Evolutionary conservation across 2,329 filamentous ascomycete species (phyloP).

Genomic region (Bipolaris oryzae): DNA sequence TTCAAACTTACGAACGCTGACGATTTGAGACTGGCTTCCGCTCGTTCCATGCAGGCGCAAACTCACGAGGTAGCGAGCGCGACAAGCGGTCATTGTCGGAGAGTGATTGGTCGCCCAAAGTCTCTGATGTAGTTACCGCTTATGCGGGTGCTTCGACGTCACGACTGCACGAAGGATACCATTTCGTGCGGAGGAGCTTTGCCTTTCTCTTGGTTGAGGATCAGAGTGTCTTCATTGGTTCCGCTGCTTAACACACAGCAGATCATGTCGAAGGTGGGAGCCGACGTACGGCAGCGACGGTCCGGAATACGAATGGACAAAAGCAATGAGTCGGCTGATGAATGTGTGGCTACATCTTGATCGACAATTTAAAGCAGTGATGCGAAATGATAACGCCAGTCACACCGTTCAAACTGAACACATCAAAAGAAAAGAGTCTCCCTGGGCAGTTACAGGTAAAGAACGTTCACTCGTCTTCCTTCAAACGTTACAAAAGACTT

Average conservation of each 20-base stretch:
- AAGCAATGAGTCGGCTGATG: background rate
- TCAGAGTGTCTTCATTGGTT: background rate
- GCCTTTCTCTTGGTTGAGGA: background rate
- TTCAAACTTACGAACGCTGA: background rate
- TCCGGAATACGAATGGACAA: background rate
- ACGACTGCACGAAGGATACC: background rate
- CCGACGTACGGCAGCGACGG: background rate
- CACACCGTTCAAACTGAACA: no score
- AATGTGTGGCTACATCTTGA: background rate
- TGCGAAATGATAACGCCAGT: no score
- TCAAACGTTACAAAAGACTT: background rate
- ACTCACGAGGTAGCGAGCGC: background rate
- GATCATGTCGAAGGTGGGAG: background rate
- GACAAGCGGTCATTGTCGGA: background rate
- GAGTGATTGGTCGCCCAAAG: background rate
- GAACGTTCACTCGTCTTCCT: background rate
- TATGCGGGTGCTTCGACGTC: background rate
- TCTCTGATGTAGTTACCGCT: background rate
- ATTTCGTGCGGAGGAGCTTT: background rate
- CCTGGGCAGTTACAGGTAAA: no score
- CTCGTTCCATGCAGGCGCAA: background rate
- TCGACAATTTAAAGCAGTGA: background rate
- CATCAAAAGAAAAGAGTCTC: background rate
- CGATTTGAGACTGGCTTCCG: background rate
- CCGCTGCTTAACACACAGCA: no score